A percentile compares a stretch with the other conserved stretches of the same genome.
phyloP scores from a whole-genome alignment of 352 stramenopile genomes.

The Phytophthora tubulina region DNA sequence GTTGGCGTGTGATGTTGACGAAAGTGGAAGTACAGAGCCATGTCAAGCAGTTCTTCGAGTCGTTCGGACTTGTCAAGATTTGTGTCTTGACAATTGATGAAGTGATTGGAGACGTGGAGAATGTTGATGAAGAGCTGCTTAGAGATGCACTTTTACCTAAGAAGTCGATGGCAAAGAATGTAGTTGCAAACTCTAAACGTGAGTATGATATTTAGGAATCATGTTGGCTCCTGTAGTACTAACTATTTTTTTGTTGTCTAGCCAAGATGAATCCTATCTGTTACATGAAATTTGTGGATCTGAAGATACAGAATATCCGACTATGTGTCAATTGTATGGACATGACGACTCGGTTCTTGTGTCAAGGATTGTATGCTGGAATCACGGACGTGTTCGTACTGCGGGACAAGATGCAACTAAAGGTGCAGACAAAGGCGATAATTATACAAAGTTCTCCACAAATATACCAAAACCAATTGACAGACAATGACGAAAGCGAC shows the following conservation, averaged over 20 bases:
- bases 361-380: constrained; percentile 53
- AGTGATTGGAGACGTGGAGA: constrained; percentile 45
- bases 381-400: constrained; percentile 71
- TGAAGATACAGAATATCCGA: constrained; percentile 50
- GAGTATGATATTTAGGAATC: constrained; percentile 2
- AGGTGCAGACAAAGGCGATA: constrained; percentile 35
- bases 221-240: not conserved
- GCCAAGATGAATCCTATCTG: constrained; percentile 53
- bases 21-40: constrained; percentile 58
- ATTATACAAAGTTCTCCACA: constrained; percentile 22
- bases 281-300: constrained; percentile 75
- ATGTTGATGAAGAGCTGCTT: constrained; percentile 53
- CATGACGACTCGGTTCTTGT: constrained; percentile 43
- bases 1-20: constrained; percentile 57
- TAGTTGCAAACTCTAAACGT: constrained; percentile 10
- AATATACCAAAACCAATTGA: not conserved
- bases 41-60: constrained; percentile 75
- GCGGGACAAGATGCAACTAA: constrained; percentile 59
- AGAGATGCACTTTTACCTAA: constrained; percentile 31
- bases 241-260: constrained; percentile 8
- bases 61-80: constrained; percentile 80
- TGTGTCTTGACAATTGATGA: constrained; percentile 65
- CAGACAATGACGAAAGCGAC: constrained; percentile 5
- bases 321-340: constrained; percentile 52
- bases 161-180: constrained; percentile 9